Conservation (phyloP, 2,329 filamentous ascomycete species). For the Sclerotinia subarctica region DNA sequence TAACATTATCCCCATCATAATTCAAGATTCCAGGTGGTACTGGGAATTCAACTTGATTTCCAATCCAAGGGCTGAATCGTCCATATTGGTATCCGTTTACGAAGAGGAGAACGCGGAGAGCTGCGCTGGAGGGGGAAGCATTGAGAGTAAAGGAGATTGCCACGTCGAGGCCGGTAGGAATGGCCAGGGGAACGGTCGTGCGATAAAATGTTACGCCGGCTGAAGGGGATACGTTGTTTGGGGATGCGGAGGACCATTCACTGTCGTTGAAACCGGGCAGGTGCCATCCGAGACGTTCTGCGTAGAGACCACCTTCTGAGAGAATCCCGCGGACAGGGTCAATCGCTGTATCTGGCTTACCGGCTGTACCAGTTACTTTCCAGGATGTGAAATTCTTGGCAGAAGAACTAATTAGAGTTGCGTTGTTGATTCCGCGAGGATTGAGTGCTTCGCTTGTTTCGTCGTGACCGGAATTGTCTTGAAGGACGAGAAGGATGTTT, state of each 20-base stretch:
- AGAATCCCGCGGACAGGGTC: slow-evolving; percentile 53
- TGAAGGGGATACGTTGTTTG: slow-evolving; percentile 43
- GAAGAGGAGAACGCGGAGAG: slow-evolving; percentile 53
- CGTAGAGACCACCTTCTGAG: slow-evolving; percentile 57
- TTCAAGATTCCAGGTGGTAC: slow-evolving; percentile 22
- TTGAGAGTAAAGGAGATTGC: slow-evolving; percentile 54
- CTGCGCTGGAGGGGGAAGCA: slow-evolving; percentile 42
- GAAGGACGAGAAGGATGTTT: slow-evolving; percentile 52
- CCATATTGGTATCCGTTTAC: slow-evolving; percentile 52
- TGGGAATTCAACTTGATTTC: slow-evolving; percentile 19
- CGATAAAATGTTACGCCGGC: slow-evolving; percentile 56
- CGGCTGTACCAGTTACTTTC: slow-evolving; percentile 57
- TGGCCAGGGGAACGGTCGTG: slow-evolving; percentile 48
- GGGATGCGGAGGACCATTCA: slow-evolving; percentile 40
- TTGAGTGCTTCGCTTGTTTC: slow-evolving; percentile 47
- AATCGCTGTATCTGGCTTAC: slow-evolving; percentile 44
- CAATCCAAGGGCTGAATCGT: slow-evolving; percentile 21
- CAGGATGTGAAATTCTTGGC: slow-evolving; percentile 40
- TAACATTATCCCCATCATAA: slow-evolving; percentile 18
- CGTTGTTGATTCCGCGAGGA: slow-evolving; percentile 51
- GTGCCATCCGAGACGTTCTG: slow-evolving; percentile 57
- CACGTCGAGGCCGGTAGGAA: slow-evolving; percentile 52
- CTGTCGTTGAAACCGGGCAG: slow-evolving; percentile 53
- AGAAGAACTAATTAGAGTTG: slow-evolving; percentile 44
- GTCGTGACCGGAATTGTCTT: slow-evolving; percentile 59